These are phyloP conservation scores for Erysimum cheiranthoides DNA, from an alignment of 345 rosid species.

Conservation along the genomic window DNA sequence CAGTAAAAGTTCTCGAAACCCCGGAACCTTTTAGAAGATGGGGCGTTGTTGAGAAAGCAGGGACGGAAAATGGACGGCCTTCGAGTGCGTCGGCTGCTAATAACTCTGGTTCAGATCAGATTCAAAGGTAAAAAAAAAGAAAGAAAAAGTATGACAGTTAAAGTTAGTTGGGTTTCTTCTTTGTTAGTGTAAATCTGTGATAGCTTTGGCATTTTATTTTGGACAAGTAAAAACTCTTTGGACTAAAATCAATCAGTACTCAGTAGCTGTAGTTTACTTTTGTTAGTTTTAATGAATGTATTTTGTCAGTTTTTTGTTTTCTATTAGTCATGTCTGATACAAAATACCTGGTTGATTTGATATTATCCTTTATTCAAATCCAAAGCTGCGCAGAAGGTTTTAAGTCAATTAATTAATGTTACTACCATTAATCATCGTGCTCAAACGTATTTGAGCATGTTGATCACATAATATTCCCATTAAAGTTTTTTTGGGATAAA, in stretches of 20 bases:
- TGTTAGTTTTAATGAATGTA: constrained; percentile 24
- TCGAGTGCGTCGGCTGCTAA: constrained; percentile 55
- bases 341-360: neutral
- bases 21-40: constrained; percentile 63
- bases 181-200: constrained; percentile 36
- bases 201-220: constrained; percentile 29
- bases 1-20: constrained; percentile 69
- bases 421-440: too few species aligned
- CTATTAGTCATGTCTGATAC: neutral
- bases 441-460: too few species aligned
- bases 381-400: too few species aligned
- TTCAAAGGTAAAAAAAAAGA: constrained; percentile 49
- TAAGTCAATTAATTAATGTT: too few species aligned
- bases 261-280: constrained; percentile 22
- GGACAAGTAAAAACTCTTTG: constrained; percentile 4
- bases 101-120: constrained; percentile 51
- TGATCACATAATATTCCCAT: too few species aligned
- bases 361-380: neutral
- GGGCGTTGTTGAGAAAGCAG: constrained; percentile 60
- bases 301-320: constrained; percentile 7
- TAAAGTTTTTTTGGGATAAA: too few species aligned
- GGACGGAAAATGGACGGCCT: constrained; percentile 51
- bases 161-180: constrained; percentile 26
- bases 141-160: neutral
- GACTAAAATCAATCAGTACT: neutral